Evolutionary conservation across 2,329 filamentous ascomycete species (phyloP).

Genomic region (Exophiala viscosa): DNA sequence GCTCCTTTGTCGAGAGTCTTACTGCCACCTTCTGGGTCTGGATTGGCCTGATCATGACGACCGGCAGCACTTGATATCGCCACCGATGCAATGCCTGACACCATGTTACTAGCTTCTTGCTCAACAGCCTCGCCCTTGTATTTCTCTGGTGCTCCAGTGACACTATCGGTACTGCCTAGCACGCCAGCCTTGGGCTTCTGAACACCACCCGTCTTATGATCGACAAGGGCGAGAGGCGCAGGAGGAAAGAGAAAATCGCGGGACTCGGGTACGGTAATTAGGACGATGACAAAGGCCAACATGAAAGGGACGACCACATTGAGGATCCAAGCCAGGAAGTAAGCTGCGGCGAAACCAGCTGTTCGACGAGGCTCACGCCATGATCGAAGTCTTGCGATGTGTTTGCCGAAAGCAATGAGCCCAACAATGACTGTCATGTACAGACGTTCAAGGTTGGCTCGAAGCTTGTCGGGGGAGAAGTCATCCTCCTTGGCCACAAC

Average conservation of each 20-base stretch:
- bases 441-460: slow-evolving; percentile 71
- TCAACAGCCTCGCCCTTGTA: slow-evolving; percentile 80
- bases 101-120: slow-evolving; percentile 75
- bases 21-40: slow-evolving; percentile 37
- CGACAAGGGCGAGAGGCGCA: slow-evolving; percentile 70
- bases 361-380: slow-evolving; percentile 74
- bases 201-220: slow-evolving; percentile 65
- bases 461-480: slow-evolving; percentile 78
- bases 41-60: slow-evolving; percentile 67
- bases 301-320: slow-evolving; percentile 66
- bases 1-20: slow-evolving; percentile 50
- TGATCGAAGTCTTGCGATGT: slow-evolving; percentile 70
- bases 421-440: slow-evolving; percentile 76
- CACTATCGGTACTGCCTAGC: slow-evolving; percentile 69
- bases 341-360: slow-evolving; percentile 59
- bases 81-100: slow-evolving; percentile 68
- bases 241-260: slow-evolving; percentile 68
- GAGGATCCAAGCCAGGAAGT: slow-evolving; percentile 65
- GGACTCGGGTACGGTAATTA: slow-evolving; percentile 63
- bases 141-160: slow-evolving; percentile 78
- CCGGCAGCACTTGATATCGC: slow-evolving; percentile 72
- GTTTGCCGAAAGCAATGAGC: slow-evolving; percentile 64
- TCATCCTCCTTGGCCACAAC: slow-evolving; percentile 79
- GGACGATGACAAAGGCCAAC: slow-evolving; percentile 55
- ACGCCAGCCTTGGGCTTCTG: slow-evolving; percentile 74